Base-by-base conservation (phyloP, 345 rosid species). In the Dipteronia sinensis region DNA sequence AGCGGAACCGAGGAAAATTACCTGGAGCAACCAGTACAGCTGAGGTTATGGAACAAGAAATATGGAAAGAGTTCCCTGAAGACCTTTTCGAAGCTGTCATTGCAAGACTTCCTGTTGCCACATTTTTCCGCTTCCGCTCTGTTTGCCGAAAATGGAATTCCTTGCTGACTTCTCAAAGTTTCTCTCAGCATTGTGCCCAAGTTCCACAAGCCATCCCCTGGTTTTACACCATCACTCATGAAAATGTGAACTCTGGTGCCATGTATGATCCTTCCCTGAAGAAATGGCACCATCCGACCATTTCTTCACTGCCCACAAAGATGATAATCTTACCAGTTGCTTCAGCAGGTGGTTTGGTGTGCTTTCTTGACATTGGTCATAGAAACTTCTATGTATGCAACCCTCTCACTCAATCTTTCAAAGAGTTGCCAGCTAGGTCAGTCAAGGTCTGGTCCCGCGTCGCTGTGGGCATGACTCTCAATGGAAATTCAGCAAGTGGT, bases 1-100 rank as follows among this genome's bases (percentile, higher is more conserved):
- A 96, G 80, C 87, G 86, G 61, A 87, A 81, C 79, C 87, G 83
- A 77, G 93, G 90, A 40, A 89, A 90, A 73, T 79, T 84, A 73
- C 75, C 75, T 69, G 85, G 81, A 77, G 81, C 76, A 71, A 79
- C 76, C 44, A 77, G 71, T 65, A 38, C 82, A 29, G 79, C 70
- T 61, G 98, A 89, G 82, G 80, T 81, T 72, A 89, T 96, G 98
- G 97, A 89, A 34, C 88, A 83, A 84, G 84, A 91, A 65, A 89
- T 96, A 69, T 96, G 99, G 99, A 90, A 89, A 85, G 95, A 91
- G 42, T 96, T 96, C 81, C 99, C 99, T 0, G 95, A 89, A 82
- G 99, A 96, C 83, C 99, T 96, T 75, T 91, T 88, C 11, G 98
- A 96, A 83, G 93, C 90, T 73, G 89, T 96, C 79, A 85, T 96